phyloP scores from a whole-genome alignment of 208 protist species.

The Trypanosoma brucei region DNA sequence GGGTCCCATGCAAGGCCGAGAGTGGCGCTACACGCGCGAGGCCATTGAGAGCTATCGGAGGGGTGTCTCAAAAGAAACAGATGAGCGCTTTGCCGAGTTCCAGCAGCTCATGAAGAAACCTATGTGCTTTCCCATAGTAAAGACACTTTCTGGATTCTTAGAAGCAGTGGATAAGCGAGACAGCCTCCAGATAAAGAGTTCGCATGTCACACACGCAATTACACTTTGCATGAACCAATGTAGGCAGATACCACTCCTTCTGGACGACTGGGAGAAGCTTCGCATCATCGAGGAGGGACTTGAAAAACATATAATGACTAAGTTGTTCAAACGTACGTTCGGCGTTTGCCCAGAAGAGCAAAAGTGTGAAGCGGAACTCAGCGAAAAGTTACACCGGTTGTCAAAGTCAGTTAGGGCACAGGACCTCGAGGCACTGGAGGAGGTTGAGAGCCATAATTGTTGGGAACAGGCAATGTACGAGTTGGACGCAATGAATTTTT shows the following conservation, averaged over 20 bases:
- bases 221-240: constrained; percentile 22
- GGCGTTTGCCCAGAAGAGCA: constrained; percentile 37
- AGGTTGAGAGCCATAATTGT: constrained; percentile 63
- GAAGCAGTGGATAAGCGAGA: constrained; percentile 26
- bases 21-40: constrained; percentile 11
- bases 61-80: constrained; percentile 54
- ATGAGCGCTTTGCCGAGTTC: constrained; percentile 71
- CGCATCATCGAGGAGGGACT: constrained; percentile 56
- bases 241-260: constrained; percentile 22
- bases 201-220: constrained; percentile 14
- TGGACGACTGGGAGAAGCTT: constrained; percentile 7
- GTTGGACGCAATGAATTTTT: constrained; percentile 83
- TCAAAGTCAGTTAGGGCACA: constrained; percentile 30
- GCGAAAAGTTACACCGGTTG: constrained; percentile 33
- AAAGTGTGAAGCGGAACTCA: constrained; percentile 31
- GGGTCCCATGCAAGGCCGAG: constrained; percentile 2
- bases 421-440: constrained; percentile 53
- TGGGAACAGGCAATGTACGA: constrained; percentile 82
- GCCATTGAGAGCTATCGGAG: constrained; percentile 59
- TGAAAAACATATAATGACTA: constrained; percentile 73
- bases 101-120: constrained; percentile 43
- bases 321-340: constrained; percentile 64
- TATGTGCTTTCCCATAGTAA: constrained; percentile 30
- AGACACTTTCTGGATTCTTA: constrained; percentile 50
- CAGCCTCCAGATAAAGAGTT: constrained; percentile 20